These are phyloP conservation scores for Globisporangium barbulae DNA, from an alignment of 352 stramenopile species.

Conservation along the genomic window DNA sequence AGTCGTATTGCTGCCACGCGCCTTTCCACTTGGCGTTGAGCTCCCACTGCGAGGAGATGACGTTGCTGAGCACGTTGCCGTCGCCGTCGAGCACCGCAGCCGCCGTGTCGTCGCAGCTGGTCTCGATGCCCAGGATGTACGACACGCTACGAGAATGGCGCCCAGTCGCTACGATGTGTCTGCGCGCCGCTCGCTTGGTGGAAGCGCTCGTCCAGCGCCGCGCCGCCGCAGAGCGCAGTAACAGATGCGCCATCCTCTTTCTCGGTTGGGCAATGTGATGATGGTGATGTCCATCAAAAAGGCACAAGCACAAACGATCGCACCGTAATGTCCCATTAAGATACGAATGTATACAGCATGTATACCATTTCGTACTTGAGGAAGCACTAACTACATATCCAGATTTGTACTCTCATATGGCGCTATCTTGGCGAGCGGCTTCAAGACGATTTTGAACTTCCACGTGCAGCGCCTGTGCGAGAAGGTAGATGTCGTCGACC, in stretches of 20 bases:
- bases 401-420: no score
- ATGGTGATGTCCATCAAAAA: constrained; percentile 8
- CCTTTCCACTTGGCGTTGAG: constrained; percentile 85
- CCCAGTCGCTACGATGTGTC: not conserved
- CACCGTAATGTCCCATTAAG: not conserved
- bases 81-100: constrained; percentile 89
- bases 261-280: not conserved
- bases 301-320: not conserved
- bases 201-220: not conserved
- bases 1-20: constrained; percentile 10
- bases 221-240: not conserved
- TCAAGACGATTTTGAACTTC: no score
- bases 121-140: constrained; percentile 94
- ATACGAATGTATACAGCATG: not conserved
- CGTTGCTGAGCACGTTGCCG: constrained; percentile 90
- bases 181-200: not conserved
- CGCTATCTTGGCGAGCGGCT: no score
- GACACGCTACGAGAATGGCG: constrained; percentile 28
- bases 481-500: no score
- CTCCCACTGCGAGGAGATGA: constrained; percentile 93
- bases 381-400: no score
- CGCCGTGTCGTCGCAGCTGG: constrained; percentile 93
- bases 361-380: no score
- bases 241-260: not conserved
- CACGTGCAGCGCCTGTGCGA: no score